Base-by-base conservation (phyloP, 345 rosid species). In the Hirschfeldia incana region DNA sequence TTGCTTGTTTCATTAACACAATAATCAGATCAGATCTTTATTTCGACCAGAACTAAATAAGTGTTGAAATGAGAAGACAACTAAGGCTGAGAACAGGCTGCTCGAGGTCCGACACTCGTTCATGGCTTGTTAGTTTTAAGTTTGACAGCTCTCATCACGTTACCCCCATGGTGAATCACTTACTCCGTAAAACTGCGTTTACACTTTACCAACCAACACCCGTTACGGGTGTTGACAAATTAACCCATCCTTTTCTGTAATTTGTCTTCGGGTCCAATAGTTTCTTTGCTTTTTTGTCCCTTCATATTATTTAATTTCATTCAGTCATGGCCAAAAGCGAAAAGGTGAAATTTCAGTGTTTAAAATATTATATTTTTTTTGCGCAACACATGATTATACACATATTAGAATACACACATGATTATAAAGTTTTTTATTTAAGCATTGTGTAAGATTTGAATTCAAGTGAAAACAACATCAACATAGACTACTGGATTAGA, bases 81-180 rank as follows among this genome's bases (percentile, higher is more conserved):
- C 72, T 68, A 60, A 70, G 69, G 16, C 80, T 27, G 37, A 53
- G 67, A 42, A 58, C 32, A 72, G 73, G 77, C 81, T 66, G 77
- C 62, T 75, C 75, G 72, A 80, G 83, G 68, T 74, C 83, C 67
- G 72, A 80, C 79, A 74, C 83, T 28, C 55, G 69, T 67, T 73
- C 55, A 71, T 55, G 26, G 1, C 15, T 67, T 30, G 58, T 3
- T 32, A 6, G 30, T 55, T 60, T 21, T 36, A 8, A 36, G 10
- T 36, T 36, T 42, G 70, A 17, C 39, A 57, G 44, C 28, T 69
- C 70, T 15, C 32, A 29, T 29, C 21, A 65, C 3, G 27, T 39
- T 69, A 75, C 39, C 67, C 15, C 58, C 64, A 17, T 63, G n/a
- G 33, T 8, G 39, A 32, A 29, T 71, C 36, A 73, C 65, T 60